Evolutionary conservation across 2,329 filamentous ascomycete genomes (phyloP), one percentile per base, ranked within the genome.

Genomic region (Botryotinia globosa): DNA sequence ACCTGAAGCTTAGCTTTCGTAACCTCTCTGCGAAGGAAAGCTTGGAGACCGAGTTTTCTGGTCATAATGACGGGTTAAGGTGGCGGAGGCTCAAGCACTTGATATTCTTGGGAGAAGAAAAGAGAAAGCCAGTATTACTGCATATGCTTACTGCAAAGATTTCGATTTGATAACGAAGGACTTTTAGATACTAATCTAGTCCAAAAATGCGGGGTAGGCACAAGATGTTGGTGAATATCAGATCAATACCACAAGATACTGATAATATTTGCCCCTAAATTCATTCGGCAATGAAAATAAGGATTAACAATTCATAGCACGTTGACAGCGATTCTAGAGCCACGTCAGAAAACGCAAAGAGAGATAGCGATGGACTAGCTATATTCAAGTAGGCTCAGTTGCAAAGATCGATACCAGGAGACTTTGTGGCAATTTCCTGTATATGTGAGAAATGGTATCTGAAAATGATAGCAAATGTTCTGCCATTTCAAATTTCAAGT

Each of bases 21-120:
- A 22, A 75, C 61, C 37, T 75, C 74, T 10, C 61, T 71, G 16
- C 69, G 73, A 29, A 74, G 66, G 44, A 74, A 73, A 18, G 54
- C 71, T 39, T 59, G 72, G 18, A 75, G 69, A 9, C 59, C 58
- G 25, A 51, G 44, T 16, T 39, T 70, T 7, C 6, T 70, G 14
- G 56, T 63, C 68, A 70, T 70, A 7, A 3, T 51, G 48, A 9
- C 16, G 29, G 25, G 32, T 48, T 34, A 42, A n/a, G 29, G 14
- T 25, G n/a, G 22, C n/a, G 54, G 9, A 37, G n/a, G 25, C 8
- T 61, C 56, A 39, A 32, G 6, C 4, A 56, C 32, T 42, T 42
- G 18, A 1, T n/a, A 25, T 42, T 18, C 16, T 39, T 20, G 22
- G 9, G 18, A n/a, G 37, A 58, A 42, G 6, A 42, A 42, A 9